Evolutionary conservation across 2,329 filamentous ascomycete species (phyloP), one percentile per base, ranked within the genome.

Genomic region (Monilinia fructicola): DNA sequence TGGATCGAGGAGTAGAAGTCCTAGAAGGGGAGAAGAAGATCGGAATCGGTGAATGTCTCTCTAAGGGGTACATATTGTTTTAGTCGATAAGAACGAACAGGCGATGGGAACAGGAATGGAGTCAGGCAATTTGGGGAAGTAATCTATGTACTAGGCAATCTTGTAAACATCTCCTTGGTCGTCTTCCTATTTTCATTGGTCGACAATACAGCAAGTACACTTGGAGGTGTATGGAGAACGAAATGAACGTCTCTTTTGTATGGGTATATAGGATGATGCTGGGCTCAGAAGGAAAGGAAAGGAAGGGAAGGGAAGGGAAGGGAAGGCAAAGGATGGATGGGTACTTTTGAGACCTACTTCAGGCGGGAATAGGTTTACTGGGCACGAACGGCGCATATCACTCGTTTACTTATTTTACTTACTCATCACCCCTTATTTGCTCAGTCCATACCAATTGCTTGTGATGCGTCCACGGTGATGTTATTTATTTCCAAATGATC

Each of bases 361-460:
- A 48, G 21, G 58, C 38, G 21, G 54, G 50, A 56, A 64, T 66
- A 42, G 65, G 64, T 64, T 64, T 46, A 64, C 68, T 10, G 65
- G 71, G 67, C 72, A 74, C 71, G 71, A 69, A 73, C 69, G 72
- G 71, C 71, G 72, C 56, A 73, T 61, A 70, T 50, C 70, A 72
- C 70, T 73, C 72, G 65, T 73, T 72, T 69, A 65, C 54, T 50
- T 31, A 44, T 21, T 31, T 59, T 48, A 46, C 18, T 28, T 46
- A 58, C 14, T 58, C 44, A 28, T 44, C 28, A 46, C 26, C 42
- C 44, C 11, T 48, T 44, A 28, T 46, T 64, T 56, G 28, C 28
- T 48, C 28, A n/a, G 7, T 56, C 28, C 11, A 14, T n/a, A 18
- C 26, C 42, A 11, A 11, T 46, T 42, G 11, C 40, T 58, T 46